Evolutionary conservation across 805 yeast genomes (phyloP), one percentile per base, ranked within the genome.

Genomic region (Candida maris): DNA sequence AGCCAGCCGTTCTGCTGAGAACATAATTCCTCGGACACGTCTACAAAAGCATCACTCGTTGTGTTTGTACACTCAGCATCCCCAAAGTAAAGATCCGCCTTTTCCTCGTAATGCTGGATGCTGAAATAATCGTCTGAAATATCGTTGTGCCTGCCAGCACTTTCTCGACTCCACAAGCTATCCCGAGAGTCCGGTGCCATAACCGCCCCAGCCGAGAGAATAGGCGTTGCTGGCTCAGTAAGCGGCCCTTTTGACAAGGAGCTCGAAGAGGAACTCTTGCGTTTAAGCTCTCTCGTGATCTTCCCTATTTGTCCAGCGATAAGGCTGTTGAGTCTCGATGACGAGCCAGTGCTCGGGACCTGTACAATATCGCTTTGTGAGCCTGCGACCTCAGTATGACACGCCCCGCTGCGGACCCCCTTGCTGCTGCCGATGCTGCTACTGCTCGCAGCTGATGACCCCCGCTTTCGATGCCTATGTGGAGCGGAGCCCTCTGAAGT

Each of bases 81-180:
- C n/a, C n/a, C n/a, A n/a, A n/a, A n/a, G n/a, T n/a, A n/a, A 23
- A 43, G 14, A 9, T 13, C 14, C 25, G 16, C 8, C 12, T 23
- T 30, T 23, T 39, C 31, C 18, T 28, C 30, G 20, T 37, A 44
- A n/a, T 48, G 50, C 23, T 41, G 31, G 21, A 28, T 50, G 25
- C 36, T 43, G 37, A 53, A 53, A 25, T 53, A 53, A 17, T 51
- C 54, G 29, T 53, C 58, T 6, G 53, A 46, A 7, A 53, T 47
- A 41, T 53, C 58, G 4, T 39, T 27, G 5, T n/a, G n/a, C n/a
- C n/a, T n/a, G n/a, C n/a, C 24, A 22, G 9, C 12, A 22, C 9
- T 22, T 22, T 22, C 24, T 22, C 9, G 12, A 9, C 24, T 22
- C 24, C 12, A 22, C 24, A 22, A 22, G 9, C 24, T 22, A n/a